Evolutionary conservation across 345 rosid species (phyloP).

Genomic region (Erodium maritimum): DNA sequence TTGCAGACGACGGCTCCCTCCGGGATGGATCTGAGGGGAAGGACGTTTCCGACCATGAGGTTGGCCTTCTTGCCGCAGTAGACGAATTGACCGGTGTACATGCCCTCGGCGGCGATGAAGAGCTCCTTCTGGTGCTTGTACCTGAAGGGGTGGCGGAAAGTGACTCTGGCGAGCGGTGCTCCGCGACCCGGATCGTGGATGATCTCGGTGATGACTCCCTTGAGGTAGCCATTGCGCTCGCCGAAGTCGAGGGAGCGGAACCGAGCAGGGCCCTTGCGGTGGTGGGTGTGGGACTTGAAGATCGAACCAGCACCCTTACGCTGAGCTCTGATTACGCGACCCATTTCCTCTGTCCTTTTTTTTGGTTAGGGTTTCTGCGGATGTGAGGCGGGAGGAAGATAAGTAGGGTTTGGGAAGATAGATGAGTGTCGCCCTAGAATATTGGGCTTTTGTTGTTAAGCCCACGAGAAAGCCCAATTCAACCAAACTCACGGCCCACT

Average conservation of each 20-base stretch:
- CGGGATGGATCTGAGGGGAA: constrained; percentile 12
- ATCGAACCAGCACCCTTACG: constrained; percentile 23
- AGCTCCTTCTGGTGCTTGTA: constrained; percentile 21
- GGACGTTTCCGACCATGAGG: constrained; percentile 16
- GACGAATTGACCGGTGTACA: constrained; percentile 13
- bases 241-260: constrained; percentile 21
- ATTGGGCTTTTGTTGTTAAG: too few species aligned
- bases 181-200: constrained; percentile 22
- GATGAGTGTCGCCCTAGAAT: too few species aligned
- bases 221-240: constrained; percentile 20
- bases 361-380: neutral
- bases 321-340: constrained; percentile 18
- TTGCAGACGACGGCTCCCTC: constrained; percentile 5
- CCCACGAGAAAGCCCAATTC: too few species aligned
- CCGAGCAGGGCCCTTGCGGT: constrained; percentile 13
- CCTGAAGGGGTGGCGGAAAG: constrained; percentile 19
- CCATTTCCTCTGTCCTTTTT: constrained; percentile 4
- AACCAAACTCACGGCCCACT: too few species aligned
- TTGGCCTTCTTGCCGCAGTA: constrained; percentile 20
- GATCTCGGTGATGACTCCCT: constrained; percentile 17
- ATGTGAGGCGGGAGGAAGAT: too few species aligned
- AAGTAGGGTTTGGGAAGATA: too few species aligned
- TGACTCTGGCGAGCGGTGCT: constrained; percentile 13
- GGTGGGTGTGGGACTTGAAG: constrained; percentile 13
- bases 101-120: constrained; percentile 5